Evolutionary conservation across 2,329 filamentous ascomycete species (phyloP), one percentile per base, ranked within the genome.

Genomic region (Penicillium sp.): DNA sequence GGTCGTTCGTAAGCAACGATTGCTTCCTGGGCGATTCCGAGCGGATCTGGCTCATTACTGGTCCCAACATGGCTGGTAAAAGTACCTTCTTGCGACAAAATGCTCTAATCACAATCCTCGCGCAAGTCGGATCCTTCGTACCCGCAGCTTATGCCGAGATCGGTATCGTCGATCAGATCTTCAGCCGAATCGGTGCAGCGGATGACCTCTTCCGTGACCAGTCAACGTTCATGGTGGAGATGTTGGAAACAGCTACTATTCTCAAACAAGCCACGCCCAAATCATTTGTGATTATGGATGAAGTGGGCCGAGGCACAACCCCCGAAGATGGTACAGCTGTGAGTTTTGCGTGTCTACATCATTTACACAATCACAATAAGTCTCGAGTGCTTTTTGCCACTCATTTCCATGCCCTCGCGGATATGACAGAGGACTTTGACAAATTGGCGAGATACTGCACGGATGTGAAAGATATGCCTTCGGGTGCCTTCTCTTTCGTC

Each of bases 171-270:
- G 94, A 99, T 76, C 91, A 93, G 68, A 88, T 99, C 53, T 97
- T 96, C 78, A 94, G 89, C 70, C 90, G 94, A 70, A 89, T 95
- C 23, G 94, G 94, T 2, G 95, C 92, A 1, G 94, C 93, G 2
- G 95, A 99, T 73, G 93, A 96, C 71, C 81, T 99, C n/a, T 97
- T 90, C 77, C 85, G 87, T 50, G 90, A 96, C 77, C 92, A 97
- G 74, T 96, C 91, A 52, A 99, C 95, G 0, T 99, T 99, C 75
- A 97, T 99, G 94, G 91, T 97, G 1, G 94, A 99, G 77, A 99
- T 99, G 94, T 83, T 97, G 2, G 94, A 99, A 76, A 96, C 94
- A 21, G 92, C 93, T 2, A 83, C 89, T 27, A 99, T 99, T 52
- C 82, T 99, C 51, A 90, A 88, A 59, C 83, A 90, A 64, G 93